A percentile compares a stretch with the other conserved stretches of the same genome.
These are phyloP conservation scores for Sideroxylon spinosum DNA, from an alignment of 179 eudicot genomes.

Conservation along the genomic window DNA sequence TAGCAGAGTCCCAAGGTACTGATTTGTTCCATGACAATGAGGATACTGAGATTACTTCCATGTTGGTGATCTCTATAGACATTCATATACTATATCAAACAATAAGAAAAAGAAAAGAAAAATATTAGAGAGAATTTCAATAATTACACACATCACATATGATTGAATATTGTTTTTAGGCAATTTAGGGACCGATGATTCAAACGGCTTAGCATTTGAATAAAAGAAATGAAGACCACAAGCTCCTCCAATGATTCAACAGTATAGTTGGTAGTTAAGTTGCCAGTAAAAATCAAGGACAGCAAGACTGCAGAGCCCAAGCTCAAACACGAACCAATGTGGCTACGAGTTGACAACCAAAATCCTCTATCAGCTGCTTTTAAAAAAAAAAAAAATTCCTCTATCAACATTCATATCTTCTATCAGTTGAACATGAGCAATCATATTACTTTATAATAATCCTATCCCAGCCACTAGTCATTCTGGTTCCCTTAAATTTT, in stretches of 20 bases:
- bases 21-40: no score
- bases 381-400: background rate
- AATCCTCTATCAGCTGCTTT: background rate
- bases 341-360: background rate
- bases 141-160: no score
- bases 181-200: no score
- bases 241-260: no score
- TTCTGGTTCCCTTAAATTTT: no score
- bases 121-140: background rate
- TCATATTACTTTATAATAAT: background rate
- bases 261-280: no score
- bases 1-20: background rate
- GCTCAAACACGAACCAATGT: background rate
- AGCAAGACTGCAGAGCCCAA: background rate
- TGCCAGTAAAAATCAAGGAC: background rate
- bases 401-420: slow-evolving; percentile 22
- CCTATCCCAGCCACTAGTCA: background rate
- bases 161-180: no score
- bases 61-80: background rate
- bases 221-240: no score
- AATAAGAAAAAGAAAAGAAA: background rate
- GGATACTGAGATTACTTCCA: background rate
- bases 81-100: no score
- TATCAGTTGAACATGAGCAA: background rate
- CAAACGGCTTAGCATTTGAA: no score